Evolutionary conservation across 2,329 filamentous ascomycete genomes (phyloP).

Genomic region (Blastomyces gilchristii): DNA sequence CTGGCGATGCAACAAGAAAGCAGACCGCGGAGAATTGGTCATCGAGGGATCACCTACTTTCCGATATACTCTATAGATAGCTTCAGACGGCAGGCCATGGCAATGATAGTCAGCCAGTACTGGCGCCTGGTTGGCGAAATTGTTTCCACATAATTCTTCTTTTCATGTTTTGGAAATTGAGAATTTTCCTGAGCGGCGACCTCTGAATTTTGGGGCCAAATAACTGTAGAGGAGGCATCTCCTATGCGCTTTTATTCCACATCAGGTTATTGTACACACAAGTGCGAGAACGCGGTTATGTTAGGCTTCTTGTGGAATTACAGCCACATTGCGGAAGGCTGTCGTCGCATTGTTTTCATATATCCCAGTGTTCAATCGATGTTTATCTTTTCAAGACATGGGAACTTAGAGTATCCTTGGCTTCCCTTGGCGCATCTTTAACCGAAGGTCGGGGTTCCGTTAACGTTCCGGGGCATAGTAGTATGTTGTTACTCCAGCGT

Average conservation of each 20-base stretch:
- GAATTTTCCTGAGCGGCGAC: not conserved
- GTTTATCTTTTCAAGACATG: not conserved
- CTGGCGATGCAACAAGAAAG: slow-evolving; percentile 25
- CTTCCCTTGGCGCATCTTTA: not conserved
- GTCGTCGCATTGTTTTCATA: not conserved
- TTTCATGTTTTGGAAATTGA: not conserved
- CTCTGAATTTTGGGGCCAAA: not conserved
- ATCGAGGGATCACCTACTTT: slow-evolving; percentile 30
- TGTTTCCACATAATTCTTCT: not conserved
- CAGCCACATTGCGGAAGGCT: no score
- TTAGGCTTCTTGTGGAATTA: not conserved
- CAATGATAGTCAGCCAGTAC: not conserved
- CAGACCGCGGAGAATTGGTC: slow-evolving; percentile 25
- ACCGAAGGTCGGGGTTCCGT: not conserved
- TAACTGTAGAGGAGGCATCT: not conserved
- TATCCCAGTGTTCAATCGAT: not conserved
- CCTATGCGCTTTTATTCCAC: not conserved
- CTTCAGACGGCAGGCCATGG: not conserved
- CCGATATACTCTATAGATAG: slow-evolving; percentile 26
- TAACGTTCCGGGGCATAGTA: not conserved
- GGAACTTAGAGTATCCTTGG: not conserved
- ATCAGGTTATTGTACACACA: not conserved
- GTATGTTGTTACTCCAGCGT: not conserved
- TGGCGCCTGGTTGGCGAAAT: not conserved
- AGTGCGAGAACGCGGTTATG: not conserved